phyloP scores from a whole-genome alignment of 179 eudicot species.

The Carnegiea gigantea region DNA sequence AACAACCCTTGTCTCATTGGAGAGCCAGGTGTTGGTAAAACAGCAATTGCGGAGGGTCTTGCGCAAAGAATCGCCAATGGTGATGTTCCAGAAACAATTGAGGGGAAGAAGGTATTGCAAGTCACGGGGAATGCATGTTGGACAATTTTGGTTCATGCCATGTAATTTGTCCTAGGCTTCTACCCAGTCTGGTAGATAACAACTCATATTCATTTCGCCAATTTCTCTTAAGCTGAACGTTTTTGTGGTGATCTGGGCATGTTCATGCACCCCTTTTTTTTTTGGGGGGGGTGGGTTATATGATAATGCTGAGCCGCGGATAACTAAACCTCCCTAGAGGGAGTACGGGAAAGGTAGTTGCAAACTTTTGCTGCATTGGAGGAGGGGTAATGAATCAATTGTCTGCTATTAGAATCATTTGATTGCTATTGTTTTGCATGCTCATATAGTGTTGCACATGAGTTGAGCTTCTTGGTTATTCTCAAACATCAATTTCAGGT shows the following conservation, averaged over 20 bases:
- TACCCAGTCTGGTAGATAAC: neutral
- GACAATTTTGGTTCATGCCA: constrained; percentile 1
- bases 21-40: constrained; percentile 98
- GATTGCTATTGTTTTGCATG: neutral
- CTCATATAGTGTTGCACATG: neutral
- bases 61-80: constrained; percentile 91
- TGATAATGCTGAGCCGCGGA: too few relatives aligned
- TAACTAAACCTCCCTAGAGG: too few relatives aligned
- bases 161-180: neutral
- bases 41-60: constrained; percentile 98
- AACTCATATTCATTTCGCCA: neutral
- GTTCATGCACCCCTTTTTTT: too few relatives aligned
- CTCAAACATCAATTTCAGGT: constrained; percentile 48
- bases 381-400: neutral
- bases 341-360: too few relatives aligned
- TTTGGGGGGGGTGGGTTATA: too few relatives aligned
- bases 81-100: constrained; percentile 97
- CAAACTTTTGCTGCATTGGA: neutral
- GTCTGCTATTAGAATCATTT: neutral
- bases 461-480: neutral
- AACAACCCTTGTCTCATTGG: constrained; percentile 98
- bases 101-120: constrained; percentile 78
- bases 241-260: neutral
- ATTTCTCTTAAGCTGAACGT: neutral
- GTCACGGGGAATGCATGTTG: neutral